Percentiles rank a stretch among this genome's conserved stretches.
Evolutionary conservation across 2,329 filamentous ascomycete species (phyloP).

Genomic region (Alternaria angustiovoidea): DNA sequence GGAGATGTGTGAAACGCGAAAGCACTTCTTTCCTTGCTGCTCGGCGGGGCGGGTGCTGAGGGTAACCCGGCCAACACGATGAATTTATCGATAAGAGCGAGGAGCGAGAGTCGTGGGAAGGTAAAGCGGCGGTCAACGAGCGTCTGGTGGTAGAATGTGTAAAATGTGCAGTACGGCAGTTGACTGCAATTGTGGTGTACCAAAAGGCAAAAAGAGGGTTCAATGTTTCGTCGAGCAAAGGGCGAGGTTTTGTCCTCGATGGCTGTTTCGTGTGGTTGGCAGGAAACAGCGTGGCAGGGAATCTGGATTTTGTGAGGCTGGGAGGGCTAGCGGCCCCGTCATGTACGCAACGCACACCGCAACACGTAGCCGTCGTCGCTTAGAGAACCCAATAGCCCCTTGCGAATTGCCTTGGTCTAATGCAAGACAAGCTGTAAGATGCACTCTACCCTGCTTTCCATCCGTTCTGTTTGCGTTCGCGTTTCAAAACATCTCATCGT

Average conservation of each 20-base stretch:
- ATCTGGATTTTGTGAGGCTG: conserved; percentile 28
- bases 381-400: conserved; percentile 12
- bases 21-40: conserved; percentile 19
- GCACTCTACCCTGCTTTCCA: background rate
- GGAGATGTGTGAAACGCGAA: conserved; percentile 41
- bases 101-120: conserved; percentile 16
- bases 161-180: conserved; percentile 22
- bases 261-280: conserved; percentile 12
- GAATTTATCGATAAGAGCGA: conserved; percentile 24
- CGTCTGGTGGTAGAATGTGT: conserved; percentile 16
- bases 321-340: conserved; percentile 27
- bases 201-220: conserved; percentile 8
- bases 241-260: conserved; percentile 20
- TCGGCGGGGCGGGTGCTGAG: conserved; percentile 6
- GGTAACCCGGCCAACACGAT: conserved; percentile 24
- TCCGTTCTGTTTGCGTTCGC: background rate
- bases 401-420: background rate
- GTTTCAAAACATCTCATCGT: conserved; percentile 6
- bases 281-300: conserved; percentile 28
- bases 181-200: conserved; percentile 17
- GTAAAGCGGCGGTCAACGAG: conserved; percentile 23
- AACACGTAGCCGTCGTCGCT: conserved; percentile 30
- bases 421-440: conserved; percentile 6
- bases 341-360: conserved; percentile 30
- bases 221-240: conserved; percentile 24